Evolutionary conservation across 2,329 filamentous ascomycete genomes (phyloP).

Genomic region (Botrytis medusae): DNA sequence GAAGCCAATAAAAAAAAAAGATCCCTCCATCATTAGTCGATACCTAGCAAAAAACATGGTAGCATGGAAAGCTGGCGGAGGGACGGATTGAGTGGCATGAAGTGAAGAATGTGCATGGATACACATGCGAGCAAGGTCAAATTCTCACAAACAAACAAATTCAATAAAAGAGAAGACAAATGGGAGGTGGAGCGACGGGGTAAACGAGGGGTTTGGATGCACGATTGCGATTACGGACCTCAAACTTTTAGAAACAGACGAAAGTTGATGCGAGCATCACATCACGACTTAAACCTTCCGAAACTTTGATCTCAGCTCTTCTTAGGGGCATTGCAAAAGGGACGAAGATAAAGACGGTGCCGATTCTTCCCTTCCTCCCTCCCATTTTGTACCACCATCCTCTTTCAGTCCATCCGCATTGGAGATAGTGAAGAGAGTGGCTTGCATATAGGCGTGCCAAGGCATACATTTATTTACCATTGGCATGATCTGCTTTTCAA

Average conservation of each 20-base stretch:
- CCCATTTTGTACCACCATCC: neutral
- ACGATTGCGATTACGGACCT: constrained; percentile 20
- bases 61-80: neutral
- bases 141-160: neutral
- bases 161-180: neutral
- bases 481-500: constrained; percentile 5
- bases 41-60: neutral
- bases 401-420: neutral
- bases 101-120: neutral
- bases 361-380: constrained; percentile 14
- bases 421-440: constrained; percentile 6
- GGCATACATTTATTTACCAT: neutral
- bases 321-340: neutral
- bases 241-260: neutral
- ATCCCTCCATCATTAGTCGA: neutral
- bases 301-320: neutral
- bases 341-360: neutral
- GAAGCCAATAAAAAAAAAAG: neutral
- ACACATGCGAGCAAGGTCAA: constrained; percentile 2
- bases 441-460: constrained; percentile 12
- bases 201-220: constrained; percentile 4
- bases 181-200: neutral
- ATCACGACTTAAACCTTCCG: neutral
- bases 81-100: neutral
- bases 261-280: neutral